Base-by-base conservation (phyloP, 768 basidiomycete species). In the Xerocomellus intermedius region DNA sequence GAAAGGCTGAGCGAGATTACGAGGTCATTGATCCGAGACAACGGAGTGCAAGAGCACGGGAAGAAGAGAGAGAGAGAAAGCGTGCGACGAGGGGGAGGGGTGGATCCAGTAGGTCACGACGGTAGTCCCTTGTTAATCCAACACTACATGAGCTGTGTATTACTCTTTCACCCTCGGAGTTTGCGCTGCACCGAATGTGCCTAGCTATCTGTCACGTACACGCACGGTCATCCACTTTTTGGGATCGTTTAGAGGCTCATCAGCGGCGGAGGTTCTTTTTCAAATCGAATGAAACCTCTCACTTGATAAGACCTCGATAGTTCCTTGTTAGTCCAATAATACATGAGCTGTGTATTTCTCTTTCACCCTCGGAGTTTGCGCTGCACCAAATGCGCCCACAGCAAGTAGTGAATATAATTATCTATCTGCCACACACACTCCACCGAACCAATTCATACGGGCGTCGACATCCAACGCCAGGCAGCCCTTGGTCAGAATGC, bases 1-100 rank as follows among this genome's bases (percentile, higher is more conserved):
- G 69, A 56, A 91, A 91, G 70, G 91, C 89, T 1, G 87, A 91
- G 68, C 73, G 89, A 50, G 91, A 94, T 54, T 93, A 92, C 64
- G 91, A 94, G 72, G 91, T 94, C 26, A 94, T 94, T 66, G 91
- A 94, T 66, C 91, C 91, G 0, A 74, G 91, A 55, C 80, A 82
- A 45, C 73, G 91, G 52, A 79, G 85, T 42, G 89, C 87, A 22
- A 74, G 82, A 45, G 91, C 91, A 24, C 83, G 78, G 63, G 87
- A 92, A 63, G 91, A 94, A 65, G 90, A 91, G 62, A 76, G 77
- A 60, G 87, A 89, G 55, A 75, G 84, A 63, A 89, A 84, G 49
- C 68, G 70, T 13, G 72, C 68, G 2, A 54, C 60, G 12, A 69
- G 57, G 43, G 65, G 58, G 17, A 69, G 54, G 51, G 58, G 63